Percentiles rank a stretch among this genome's conserved stretches.
These are phyloP conservation scores for Lecanoromycetidae sp. DNA, from an alignment of 2,329 filamentous ascomycete species.

Conservation along the genomic window DNA sequence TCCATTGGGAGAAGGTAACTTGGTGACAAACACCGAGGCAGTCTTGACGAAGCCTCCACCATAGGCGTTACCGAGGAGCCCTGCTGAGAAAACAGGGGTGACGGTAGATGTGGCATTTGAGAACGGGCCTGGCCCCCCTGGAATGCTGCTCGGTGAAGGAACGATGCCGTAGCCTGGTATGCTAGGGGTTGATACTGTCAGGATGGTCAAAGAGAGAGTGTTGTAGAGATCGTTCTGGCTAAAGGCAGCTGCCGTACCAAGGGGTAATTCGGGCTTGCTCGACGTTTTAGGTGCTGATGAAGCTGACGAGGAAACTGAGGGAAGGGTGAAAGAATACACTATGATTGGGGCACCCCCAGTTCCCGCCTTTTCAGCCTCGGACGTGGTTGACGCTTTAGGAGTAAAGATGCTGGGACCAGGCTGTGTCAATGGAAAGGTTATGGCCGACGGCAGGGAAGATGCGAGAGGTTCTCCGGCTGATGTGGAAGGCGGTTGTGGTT, in stretches of 20 bases:
- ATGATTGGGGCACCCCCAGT: background rate
- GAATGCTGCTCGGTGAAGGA: slow-evolving; percentile 6
- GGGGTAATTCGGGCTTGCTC: slow-evolving; percentile 1
- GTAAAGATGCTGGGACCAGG: background rate
- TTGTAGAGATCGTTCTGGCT: background rate
- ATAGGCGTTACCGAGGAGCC: slow-evolving; percentile 17
- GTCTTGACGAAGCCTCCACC: slow-evolving; percentile 17
- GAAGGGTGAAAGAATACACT: background rate
- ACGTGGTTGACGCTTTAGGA: background rate
- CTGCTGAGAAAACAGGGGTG: slow-evolving; percentile 14
- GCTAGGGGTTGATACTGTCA: background rate
- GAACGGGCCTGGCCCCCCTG: background rate
- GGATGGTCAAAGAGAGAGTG: background rate
- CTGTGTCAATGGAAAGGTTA: background rate
- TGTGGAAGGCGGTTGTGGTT: background rate
- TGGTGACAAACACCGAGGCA: slow-evolving; percentile 15
- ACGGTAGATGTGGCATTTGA: slow-evolving; percentile 11
- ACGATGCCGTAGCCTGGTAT: slow-evolving; percentile 13
- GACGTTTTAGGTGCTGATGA: background rate
- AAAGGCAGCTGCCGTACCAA: background rate
- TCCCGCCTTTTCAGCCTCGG: background rate
- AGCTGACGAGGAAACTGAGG: background rate
- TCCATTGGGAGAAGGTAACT: slow-evolving; percentile 6
- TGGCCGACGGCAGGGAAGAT: background rate
- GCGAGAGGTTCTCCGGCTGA: background rate